A percentile compares a stretch with the other conserved stretches of the same genome.
phyloP scores from a whole-genome alignment of 805 yeast genomes.

The Spathaspora arborariae region DNA sequence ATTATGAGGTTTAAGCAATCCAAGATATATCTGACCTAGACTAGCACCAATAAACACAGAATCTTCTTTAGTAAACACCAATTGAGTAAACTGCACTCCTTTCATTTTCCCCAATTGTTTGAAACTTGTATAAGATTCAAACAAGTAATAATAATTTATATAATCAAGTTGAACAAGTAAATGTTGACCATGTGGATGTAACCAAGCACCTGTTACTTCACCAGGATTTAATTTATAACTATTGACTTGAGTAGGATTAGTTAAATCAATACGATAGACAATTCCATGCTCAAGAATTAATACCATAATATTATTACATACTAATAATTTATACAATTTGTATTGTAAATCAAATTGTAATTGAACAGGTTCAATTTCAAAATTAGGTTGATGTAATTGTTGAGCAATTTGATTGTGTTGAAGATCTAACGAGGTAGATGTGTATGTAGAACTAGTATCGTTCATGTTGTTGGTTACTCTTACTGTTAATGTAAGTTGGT shows the following conservation, averaged over 20 bases:
- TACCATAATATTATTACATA: constrained; percentile 35
- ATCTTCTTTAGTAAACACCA: constrained; percentile 26
- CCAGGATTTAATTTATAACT: constrained; percentile 13
- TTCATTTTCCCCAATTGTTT: constrained; percentile 32
- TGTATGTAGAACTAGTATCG: constrained; percentile 6
- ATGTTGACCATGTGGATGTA: constrained; percentile 35
- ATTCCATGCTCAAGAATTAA: constrained; percentile 20
- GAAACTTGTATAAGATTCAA: constrained; percentile 26
- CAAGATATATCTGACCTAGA: constrained; percentile 26
- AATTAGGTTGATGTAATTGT: constrained; percentile 16
- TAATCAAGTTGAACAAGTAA: constrained; percentile 26
- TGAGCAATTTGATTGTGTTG: constrained; percentile 8
- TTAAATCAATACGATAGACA: constrained; percentile 28
- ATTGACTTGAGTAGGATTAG: constrained; percentile 31
- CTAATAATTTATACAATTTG: constrained; percentile 22
- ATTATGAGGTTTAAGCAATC: constrained; percentile 26
- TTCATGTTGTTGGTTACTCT: background rate
- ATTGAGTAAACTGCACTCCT: constrained; percentile 19
- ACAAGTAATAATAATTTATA: constrained; percentile 26
- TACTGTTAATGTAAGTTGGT: background rate
- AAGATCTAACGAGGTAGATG: constrained; percentile 8
- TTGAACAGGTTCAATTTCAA: constrained; percentile 35
- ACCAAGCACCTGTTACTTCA: constrained; percentile 28
- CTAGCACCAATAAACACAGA: constrained; percentile 23
- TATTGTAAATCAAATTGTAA: constrained; percentile 32